Percentiles rank a stretch among this genome's conserved stretches.
phyloP scores from a whole-genome alignment of 208 protist genomes.

The Trypanosoma lewisi region DNA sequence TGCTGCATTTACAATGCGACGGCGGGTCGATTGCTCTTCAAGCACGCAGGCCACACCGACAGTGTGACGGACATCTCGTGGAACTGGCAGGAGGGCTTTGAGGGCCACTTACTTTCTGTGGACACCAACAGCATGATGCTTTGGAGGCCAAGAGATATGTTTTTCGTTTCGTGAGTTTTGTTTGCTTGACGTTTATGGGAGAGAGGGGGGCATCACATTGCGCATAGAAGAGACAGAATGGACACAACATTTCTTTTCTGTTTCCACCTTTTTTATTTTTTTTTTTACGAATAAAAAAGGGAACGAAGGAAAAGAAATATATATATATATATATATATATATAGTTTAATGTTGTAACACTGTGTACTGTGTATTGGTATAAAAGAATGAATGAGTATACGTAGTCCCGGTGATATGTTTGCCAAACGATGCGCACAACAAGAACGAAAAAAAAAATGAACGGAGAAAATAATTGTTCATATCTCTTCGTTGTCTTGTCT shows the following conservation, averaged over 20 bases:
- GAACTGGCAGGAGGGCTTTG: constrained; percentile 83
- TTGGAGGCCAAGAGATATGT: constrained; percentile 81
- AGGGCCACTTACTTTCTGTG: constrained; percentile 74
- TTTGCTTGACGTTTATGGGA: too few species aligned
- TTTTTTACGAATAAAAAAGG: background rate
- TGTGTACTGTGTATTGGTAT: too few species aligned
- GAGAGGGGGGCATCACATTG: background rate
- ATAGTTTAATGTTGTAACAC: too few species aligned
- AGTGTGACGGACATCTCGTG: constrained; percentile 80
- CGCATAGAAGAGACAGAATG: background rate
- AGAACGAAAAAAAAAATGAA: too few species aligned
- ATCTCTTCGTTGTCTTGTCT: too few species aligned
- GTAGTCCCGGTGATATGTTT: too few species aligned
- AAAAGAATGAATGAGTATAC: too few species aligned
- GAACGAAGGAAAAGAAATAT: background rate
- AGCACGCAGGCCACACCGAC: constrained; percentile 84
- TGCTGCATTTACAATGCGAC: constrained; percentile 72
- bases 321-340: too few species aligned
- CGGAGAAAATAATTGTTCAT: too few species aligned
- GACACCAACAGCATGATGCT: constrained; percentile 87
- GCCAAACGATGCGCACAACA: too few species aligned
- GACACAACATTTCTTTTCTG: background rate
- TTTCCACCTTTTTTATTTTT: background rate
- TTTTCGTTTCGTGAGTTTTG: constrained; percentile 44
- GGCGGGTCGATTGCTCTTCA: constrained; percentile 61